A percentile compares a stretch with the other conserved stretches of the same genome.
Conservation (phyloP, 2,329 filamentous ascomycete genomes). For the Botryotinia calthae region DNA sequence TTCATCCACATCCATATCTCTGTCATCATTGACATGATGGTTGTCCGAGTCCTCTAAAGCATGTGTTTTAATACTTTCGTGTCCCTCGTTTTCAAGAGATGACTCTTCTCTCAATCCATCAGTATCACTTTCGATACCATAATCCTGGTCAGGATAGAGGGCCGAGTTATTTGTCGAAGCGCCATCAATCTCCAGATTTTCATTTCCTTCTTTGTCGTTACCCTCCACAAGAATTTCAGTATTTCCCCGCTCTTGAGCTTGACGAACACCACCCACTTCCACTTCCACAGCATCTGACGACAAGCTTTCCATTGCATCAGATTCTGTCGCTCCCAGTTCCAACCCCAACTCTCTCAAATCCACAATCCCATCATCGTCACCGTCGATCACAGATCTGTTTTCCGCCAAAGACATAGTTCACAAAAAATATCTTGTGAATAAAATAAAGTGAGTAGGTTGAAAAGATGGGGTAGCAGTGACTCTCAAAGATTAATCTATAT, state of each 20-base stretch:
- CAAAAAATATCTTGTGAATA: background rate
- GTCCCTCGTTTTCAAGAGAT: background rate
- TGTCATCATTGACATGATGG: too few species aligned
- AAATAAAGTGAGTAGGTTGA: background rate
- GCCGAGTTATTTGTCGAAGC: accelerated
- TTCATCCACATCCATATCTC: accelerated
- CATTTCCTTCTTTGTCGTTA: background rate
- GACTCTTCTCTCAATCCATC: background rate
- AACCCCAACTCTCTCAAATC: accelerated
- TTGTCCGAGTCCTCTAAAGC: background rate
- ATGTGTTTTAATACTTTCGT: accelerated
- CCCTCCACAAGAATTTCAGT: background rate
- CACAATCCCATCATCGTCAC: background rate
- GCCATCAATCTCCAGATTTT: background rate
- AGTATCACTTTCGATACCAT: accelerated
- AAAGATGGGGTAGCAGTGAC: background rate
- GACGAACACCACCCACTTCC: background rate
- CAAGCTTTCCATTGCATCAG: background rate
- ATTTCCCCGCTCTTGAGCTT: background rate
- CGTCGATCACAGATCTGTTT: background rate
- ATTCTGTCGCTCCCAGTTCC: background rate
- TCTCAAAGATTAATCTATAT: background rate
- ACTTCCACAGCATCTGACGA: too few species aligned
- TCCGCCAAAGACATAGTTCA: background rate
- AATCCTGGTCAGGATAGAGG: background rate